Base-by-base conservation (phyloP, 2,329 filamentous ascomycete species). In the Trichoderma asperellum region DNA sequence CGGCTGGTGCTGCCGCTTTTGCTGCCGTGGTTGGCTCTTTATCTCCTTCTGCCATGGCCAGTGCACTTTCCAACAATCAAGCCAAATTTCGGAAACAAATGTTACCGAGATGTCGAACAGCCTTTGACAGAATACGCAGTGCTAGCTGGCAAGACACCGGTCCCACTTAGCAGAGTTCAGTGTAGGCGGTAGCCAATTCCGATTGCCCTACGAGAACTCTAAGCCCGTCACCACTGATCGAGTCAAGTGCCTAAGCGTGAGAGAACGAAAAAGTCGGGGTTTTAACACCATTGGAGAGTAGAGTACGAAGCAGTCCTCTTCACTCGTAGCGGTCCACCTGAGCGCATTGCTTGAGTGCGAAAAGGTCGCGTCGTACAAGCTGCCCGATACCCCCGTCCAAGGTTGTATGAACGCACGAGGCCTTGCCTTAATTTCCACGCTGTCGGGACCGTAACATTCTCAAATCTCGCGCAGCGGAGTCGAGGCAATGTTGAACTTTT, bases 341-440 rank as follows among this genome's bases (percentile, higher is more conserved):
- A 37, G 24, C 40, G 24, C 40, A 29, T 59, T 52, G 21, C 40
- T 27, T 16, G 37, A 56, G 40, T 49, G 34, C 27, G 55, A 27
- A 59, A 35, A 29, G 40, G 63, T 40, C n/a, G 63, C 63, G 52
- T 64, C 63, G 29, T 27, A 35, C 21, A 59, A 43, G 11, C 57
- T 59, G 24, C 35, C 62, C 52, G 24, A 21, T 16, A 49, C 67
- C 55, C 43, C 34, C 68, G 60, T 62, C 52, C 53, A 53, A 27
- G 49, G 55, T 59, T 14, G 16, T 59, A 57, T 57, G 52, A 27
- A 65, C 35, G 55, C 68, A 53, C n/a, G 24, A 35, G 34, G 47
- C 35, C 61, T 35, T 56, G 68, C 35, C 47, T 49, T 61, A 61
- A 66, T 69, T 69, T 69, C 68, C 68, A 69, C 40, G 47, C 61